Evolutionary conservation across 108 stramenopile species (phyloP).

Genomic region (Cyclostephanos tholiformis): DNA sequence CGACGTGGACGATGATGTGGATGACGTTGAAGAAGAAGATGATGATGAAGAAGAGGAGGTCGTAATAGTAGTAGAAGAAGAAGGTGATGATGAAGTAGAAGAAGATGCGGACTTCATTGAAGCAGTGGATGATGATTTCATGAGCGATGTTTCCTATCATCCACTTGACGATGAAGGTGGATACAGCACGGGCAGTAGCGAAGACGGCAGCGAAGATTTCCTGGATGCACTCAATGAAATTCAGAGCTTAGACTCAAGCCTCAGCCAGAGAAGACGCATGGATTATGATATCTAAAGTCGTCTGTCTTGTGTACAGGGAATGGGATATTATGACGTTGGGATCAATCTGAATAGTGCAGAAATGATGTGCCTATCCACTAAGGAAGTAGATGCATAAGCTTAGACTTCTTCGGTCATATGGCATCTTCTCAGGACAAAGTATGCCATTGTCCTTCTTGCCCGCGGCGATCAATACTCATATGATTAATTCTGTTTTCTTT

Average conservation of each 20-base stretch:
- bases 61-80: too few species aligned
- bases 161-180: constrained; percentile 4
- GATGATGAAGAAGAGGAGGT: too few species aligned
- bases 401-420: too few species aligned
- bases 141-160: constrained; percentile 14
- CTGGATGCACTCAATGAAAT: constrained; percentile 15
- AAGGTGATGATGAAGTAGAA: constrained; percentile 14
- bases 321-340: too few species aligned
- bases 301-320: neutral
- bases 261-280: neutral
- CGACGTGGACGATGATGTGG: neutral
- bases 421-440: too few species aligned
- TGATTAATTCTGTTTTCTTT: too few species aligned
- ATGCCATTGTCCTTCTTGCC: too few species aligned
- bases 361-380: too few species aligned
- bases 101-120: constrained; percentile 5
- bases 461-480: too few species aligned
- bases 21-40: too few species aligned
- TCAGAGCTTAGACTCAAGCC: neutral
- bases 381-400: too few species aligned
- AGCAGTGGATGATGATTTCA: neutral
- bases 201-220: constrained; percentile 2
- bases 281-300: neutral
- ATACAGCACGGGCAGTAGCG: neutral
- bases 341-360: too few species aligned